These are phyloP conservation scores for Penicillium parvum DNA, from an alignment of 495 filamentous ascomycete genomes.

Conservation along the genomic window DNA sequence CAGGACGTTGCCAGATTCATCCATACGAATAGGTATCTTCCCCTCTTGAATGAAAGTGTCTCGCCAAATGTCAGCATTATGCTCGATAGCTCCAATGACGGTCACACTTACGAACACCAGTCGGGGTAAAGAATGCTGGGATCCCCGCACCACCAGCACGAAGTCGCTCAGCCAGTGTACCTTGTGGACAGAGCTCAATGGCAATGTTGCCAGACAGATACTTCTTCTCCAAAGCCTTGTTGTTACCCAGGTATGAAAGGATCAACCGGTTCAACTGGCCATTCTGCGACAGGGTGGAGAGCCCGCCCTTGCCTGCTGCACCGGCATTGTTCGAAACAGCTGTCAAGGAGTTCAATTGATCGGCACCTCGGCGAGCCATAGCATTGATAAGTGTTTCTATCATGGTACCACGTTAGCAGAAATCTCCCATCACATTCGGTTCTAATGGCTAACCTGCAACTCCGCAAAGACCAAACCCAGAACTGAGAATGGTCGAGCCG, in stretches of 20 bases:
- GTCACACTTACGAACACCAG: constrained; percentile 58
- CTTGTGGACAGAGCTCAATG: constrained; percentile 85
- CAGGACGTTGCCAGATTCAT: constrained; percentile 66
- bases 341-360: constrained; percentile 68
- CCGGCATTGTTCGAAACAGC: constrained; percentile 93
- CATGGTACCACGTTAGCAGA: neutral
- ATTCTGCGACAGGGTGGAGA: constrained; percentile 72
- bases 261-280: constrained; percentile 83
- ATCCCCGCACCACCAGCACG: constrained; percentile 81
- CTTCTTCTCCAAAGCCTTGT: constrained; percentile 80
- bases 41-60: constrained; percentile 78
- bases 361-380: constrained; percentile 59
- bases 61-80: constrained; percentile 4
- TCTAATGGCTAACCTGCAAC: constrained; percentile 52
- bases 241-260: constrained; percentile 82
- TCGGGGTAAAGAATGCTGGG: constrained; percentile 88
- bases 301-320: constrained; percentile 63
- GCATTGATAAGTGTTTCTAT: constrained; percentile 76
- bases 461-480: constrained; percentile 84
- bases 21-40: constrained; percentile 73
- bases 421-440: neutral
- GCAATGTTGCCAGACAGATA: constrained; percentile 79
- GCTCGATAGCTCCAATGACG: neutral
- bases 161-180: constrained; percentile 81
- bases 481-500: constrained; percentile 68